phyloP scores from a whole-genome alignment of 202 grass and related monocot genomes.

The Setaria italica region DNA sequence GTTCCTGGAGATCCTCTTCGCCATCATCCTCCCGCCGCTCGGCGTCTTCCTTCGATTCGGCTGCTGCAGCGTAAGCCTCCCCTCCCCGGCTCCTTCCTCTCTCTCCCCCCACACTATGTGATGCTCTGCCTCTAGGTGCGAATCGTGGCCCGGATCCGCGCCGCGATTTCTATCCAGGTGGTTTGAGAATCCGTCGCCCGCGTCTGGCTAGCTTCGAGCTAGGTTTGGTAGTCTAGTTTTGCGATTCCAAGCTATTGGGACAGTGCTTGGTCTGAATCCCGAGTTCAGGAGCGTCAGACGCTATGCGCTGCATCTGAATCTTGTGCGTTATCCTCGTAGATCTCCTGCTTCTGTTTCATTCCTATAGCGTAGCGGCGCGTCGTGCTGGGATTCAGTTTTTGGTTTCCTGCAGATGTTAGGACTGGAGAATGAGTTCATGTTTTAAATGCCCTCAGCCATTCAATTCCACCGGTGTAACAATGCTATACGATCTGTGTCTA shows the following conservation, averaged over 20 bases:
- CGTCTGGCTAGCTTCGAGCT: not conserved
- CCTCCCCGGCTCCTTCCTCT: no score
- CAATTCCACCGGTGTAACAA: not conserved
- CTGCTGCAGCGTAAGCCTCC: conserved; percentile 63
- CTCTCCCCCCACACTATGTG: not conserved
- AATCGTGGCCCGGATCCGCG: not conserved
- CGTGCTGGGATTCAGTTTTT: not conserved
- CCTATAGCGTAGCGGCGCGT: not conserved
- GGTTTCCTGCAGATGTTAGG: not conserved
- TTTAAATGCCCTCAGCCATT: not conserved
- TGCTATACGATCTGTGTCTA: not conserved
- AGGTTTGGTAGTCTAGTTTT: not conserved
- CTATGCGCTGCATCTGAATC: not conserved
- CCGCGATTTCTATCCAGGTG: not conserved
- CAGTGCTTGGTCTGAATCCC: not conserved
- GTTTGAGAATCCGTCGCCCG: not conserved
- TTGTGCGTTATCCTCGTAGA: not conserved
- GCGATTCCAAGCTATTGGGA: not conserved
- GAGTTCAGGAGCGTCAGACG: not conserved
- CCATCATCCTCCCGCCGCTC: conserved; percentile 75
- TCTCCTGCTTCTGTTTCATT: not conserved
- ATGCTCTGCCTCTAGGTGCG: not conserved
- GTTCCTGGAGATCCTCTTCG: conserved; percentile 80
- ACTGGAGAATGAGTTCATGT: not conserved
- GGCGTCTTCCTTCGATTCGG: conserved; percentile 85